These are phyloP conservation scores for Clathrus columnatus DNA, from an alignment of 768 basidiomycete genomes.

Conservation along the genomic window DNA sequence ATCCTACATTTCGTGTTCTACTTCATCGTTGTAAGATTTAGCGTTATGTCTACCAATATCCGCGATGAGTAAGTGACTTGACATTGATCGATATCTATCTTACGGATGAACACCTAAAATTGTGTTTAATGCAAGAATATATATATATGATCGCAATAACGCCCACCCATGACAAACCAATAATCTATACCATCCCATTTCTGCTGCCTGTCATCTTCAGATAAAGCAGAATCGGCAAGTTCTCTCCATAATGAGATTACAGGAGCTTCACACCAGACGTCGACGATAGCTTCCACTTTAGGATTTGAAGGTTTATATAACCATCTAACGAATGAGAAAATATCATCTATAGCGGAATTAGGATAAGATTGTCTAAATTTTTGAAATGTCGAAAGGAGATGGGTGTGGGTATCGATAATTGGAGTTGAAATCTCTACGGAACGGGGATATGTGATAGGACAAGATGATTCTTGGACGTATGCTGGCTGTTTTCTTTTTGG, in stretches of 20 bases:
- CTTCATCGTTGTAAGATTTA: conserved; percentile 51
- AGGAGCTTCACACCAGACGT: conserved; percentile 86
- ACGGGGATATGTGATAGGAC: background rate
- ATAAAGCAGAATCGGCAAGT: conserved; percentile 62
- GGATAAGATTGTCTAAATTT: conserved; percentile 57
- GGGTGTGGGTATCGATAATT: conserved; percentile 81
- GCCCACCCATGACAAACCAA: conserved; percentile 75
- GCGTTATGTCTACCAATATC: conserved; percentile 53
- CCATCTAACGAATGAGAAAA: conserved; percentile 62
- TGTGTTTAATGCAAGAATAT: background rate
- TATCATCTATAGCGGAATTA: conserved; percentile 39
- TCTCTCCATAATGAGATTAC: conserved; percentile 54
- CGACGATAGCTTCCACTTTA: conserved; percentile 60
- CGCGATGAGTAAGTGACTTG: conserved; percentile 3
- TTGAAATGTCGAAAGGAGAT: conserved; percentile 66
- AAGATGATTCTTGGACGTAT: background rate
- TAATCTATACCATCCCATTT: conserved; percentile 68
- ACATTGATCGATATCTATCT: conserved; percentile 23
- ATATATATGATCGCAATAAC: background rate
- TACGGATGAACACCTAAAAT: conserved; percentile 65
- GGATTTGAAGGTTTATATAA: conserved; percentile 36
- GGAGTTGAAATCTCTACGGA: conserved; percentile 16
- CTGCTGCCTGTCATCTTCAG: conserved; percentile 33
- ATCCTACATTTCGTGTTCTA: conserved; percentile 61
- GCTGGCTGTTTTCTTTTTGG: background rate